Percentiles rank a stretch among this genome's conserved stretches.
Conservation (phyloP, 306 rosid species). For the Cercis canadensis region DNA sequence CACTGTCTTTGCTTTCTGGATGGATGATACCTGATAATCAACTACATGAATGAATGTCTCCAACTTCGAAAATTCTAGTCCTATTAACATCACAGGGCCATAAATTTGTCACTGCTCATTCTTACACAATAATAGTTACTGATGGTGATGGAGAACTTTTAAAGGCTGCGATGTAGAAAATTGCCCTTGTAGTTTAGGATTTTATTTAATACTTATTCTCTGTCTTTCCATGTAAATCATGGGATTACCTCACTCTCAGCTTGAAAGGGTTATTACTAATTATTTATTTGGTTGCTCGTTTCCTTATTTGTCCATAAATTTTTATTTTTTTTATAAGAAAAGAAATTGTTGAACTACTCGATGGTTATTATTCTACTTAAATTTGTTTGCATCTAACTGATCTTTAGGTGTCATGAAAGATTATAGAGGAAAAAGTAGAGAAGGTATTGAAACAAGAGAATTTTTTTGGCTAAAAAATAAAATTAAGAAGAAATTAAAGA, state of each 20-base stretch:
- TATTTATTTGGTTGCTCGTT: constrained; percentile 29
- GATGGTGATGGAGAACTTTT: constrained; percentile 60
- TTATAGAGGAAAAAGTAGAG: background rate
- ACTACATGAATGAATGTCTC: constrained; percentile 48
- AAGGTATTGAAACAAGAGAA: background rate
- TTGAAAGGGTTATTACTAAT: constrained; percentile 45
- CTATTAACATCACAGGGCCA: constrained; percentile 65
- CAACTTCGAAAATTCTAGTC: constrained; percentile 37
- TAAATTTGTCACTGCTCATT: constrained; percentile 49
- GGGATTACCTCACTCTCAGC: constrained; percentile 40
- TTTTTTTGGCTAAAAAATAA: constrained; percentile 3
- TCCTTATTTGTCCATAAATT: constrained; percentile 11
- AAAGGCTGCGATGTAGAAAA: constrained; percentile 36
- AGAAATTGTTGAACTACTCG: constrained; percentile 26
- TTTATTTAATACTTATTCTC: constrained; percentile 31
- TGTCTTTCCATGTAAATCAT: constrained; percentile 51
- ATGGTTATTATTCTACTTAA: constrained; percentile 29
- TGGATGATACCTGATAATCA: constrained; percentile 22
- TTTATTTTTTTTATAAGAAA: background rate
- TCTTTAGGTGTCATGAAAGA: constrained; percentile 34
- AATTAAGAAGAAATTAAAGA: no score
- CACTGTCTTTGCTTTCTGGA: constrained; percentile 20
- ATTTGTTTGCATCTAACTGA: background rate
- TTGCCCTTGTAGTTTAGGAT: constrained; percentile 26
- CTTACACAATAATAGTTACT: constrained; percentile 54